These are phyloP conservation scores for Penicillium crystallinum DNA, from an alignment of 495 filamentous ascomycete genomes.

Conservation along the genomic window DNA sequence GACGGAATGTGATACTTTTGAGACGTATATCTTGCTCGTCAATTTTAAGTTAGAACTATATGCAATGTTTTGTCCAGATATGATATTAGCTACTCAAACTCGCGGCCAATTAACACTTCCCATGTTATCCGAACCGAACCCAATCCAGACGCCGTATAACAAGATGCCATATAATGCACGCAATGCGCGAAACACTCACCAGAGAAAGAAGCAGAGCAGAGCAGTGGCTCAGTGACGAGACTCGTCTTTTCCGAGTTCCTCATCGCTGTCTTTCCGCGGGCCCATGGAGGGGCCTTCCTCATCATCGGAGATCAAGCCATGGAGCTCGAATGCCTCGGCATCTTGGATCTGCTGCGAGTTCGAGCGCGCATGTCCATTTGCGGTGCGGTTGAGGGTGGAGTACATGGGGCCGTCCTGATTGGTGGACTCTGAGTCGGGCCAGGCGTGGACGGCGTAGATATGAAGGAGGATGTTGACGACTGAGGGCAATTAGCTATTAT, in stretches of 20 bases:
- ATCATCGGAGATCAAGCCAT: conserved; percentile 84
- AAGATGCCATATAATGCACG: neutral
- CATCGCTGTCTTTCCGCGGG: conserved; percentile 30
- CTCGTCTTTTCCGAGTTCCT: conserved; percentile 34
- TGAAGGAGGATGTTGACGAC: conserved; percentile 79
- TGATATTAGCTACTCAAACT: neutral
- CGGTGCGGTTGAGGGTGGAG: conserved; percentile 17
- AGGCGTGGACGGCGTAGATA: conserved; percentile 66
- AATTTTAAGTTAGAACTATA: neutral
- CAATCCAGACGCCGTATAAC: conserved; percentile 2
- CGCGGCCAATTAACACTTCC: neutral
- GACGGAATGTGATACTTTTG: neutral
- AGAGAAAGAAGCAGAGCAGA: neutral
- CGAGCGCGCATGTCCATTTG: conserved; percentile 54
- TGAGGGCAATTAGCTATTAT: conserved; percentile 8
- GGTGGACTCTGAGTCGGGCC: conserved; percentile 40
- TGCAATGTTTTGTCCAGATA: neutral
- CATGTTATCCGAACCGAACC: neutral
- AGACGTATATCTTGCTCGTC: neutral
- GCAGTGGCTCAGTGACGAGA: neutral
- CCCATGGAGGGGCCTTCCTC: conserved; percentile 32
- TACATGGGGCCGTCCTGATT: conserved; percentile 15
- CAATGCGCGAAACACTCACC: neutral
- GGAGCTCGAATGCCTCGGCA: conserved; percentile 86
- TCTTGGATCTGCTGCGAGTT: conserved; percentile 55